Percentiles rank a stretch among this genome's conserved stretches.
phyloP scores from a whole-genome alignment of 495 filamentous ascomycete species.

The Clohesyomyces aquaticus region DNA sequence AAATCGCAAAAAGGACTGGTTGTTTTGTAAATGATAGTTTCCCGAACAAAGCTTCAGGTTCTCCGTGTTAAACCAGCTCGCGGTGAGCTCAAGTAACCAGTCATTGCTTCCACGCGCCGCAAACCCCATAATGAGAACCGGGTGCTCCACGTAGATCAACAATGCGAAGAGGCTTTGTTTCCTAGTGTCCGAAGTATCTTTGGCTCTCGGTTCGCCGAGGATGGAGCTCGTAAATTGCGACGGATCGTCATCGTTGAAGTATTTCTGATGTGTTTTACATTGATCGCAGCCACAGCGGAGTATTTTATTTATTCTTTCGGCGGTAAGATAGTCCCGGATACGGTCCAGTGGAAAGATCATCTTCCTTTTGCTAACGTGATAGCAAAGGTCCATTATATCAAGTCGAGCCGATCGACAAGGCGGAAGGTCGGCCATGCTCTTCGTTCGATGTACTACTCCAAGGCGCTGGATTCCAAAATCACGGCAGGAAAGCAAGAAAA shows the following conservation, averaged over 20 bases:
- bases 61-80: not conserved
- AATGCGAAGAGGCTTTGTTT: conserved; percentile 8
- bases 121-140: conserved; percentile 19
- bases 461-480: too few species aligned
- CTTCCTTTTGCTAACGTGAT: not conserved
- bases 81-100: not conserved
- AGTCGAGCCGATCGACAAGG: not conserved
- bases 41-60: conserved; percentile 10
- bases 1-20: conserved; percentile 3
- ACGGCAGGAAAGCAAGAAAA: too few species aligned
- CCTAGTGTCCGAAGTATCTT: not conserved
- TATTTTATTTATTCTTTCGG: conserved; percentile 1
- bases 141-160: conserved; percentile 13
- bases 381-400: not conserved
- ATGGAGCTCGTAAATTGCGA: not conserved
- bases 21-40: not conserved
- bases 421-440: not conserved
- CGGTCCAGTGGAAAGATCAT: conserved; percentile 13
- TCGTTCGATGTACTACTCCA: too few species aligned
- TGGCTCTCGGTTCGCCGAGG: not conserved
- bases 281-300: conserved; percentile 7
- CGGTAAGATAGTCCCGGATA: conserved; percentile 9
- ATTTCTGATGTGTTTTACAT: not conserved
- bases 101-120: not conserved
- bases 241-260: conserved; percentile 10